A percentile compares a stretch with the other conserved stretches of the same genome.
Conservation (phyloP, 495 filamentous ascomycete species). For the Annulohypoxylon moriforme region DNA sequence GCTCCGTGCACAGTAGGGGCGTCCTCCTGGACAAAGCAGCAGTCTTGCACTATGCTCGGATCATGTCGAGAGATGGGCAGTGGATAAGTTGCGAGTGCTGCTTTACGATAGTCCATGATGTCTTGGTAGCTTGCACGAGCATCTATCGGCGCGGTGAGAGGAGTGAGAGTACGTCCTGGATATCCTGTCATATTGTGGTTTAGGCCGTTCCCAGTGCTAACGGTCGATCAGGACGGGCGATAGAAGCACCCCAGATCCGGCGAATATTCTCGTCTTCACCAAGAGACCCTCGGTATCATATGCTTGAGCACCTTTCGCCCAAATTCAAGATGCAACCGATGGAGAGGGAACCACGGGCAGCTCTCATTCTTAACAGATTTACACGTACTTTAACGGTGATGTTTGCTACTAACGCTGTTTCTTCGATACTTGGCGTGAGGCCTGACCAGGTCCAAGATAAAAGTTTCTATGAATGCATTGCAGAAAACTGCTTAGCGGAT, state of each 20-base stretch:
- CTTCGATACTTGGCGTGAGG: constrained; percentile 75
- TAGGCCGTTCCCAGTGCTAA: constrained; percentile 36
- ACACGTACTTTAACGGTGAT: constrained; percentile 84
- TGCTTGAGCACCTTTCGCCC: constrained; percentile 84
- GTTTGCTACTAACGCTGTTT: constrained; percentile 83
- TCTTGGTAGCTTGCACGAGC: constrained; percentile 85
- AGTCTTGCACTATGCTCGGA: constrained; percentile 80
- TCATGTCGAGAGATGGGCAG: constrained; percentile 73
- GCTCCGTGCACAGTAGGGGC: constrained; percentile 75
- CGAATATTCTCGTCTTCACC: constrained; percentile 84
- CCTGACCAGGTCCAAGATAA: constrained; percentile 73
- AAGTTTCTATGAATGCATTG: constrained; percentile 85
- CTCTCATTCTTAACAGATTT: constrained; percentile 88
- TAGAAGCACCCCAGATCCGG: constrained; percentile 82
- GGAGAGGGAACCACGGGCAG: constrained; percentile 82
- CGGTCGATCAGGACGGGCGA: constrained; percentile 70
- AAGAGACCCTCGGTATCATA: constrained; percentile 87
- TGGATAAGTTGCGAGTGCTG: constrained; percentile 90
- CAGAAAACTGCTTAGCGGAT: constrained; percentile 77
- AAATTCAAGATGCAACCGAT: constrained; percentile 78
- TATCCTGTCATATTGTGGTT: constrained; percentile 14
- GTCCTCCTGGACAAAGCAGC: constrained; percentile 87
- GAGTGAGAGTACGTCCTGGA: constrained; percentile 74
- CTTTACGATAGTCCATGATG: constrained; percentile 89
- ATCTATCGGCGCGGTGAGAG: constrained; percentile 76